These are phyloP conservation scores for Solanum ahanhuiri DNA, from an alignment of 257 asterid species.

Conservation along the genomic window DNA sequence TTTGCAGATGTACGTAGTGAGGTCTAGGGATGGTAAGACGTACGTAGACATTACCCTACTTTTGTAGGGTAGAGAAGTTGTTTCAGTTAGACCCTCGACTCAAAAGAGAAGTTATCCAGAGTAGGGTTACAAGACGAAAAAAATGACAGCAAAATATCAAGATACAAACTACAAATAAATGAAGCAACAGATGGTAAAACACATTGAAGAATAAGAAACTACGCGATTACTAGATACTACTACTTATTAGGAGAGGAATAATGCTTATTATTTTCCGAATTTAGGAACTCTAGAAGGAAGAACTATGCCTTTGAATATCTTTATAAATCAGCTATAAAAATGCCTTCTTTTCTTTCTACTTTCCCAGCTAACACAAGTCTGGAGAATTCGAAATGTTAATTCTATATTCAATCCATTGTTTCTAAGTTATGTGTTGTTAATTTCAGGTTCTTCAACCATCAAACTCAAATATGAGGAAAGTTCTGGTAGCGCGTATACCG, in stretches of 20 bases:
- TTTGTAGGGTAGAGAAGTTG: neutral
- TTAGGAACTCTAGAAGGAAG: neutral
- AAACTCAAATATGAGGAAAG: slow-evolving; percentile 41
- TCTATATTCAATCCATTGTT: neutral
- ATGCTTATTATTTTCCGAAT: neutral
- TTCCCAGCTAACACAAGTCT: neutral
- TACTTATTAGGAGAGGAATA: neutral
- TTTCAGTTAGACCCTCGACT: neutral
- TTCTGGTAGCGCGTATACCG: slow-evolving; percentile 35
- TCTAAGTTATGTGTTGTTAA: neutral
- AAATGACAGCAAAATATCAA: neutral
- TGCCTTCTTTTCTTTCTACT: neutral
- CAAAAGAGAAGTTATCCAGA: neutral
- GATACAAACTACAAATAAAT: neutral
- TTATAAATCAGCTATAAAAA: neutral
- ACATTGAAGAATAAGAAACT: neutral
- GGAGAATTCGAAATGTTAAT: neutral
- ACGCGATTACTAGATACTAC: neutral
- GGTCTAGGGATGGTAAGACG: neutral
- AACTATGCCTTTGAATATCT: neutral
- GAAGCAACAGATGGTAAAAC: neutral
- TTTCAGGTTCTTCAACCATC: slow-evolving; percentile 70
- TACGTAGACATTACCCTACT: neutral
- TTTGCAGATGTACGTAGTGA: neutral
- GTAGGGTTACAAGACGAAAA: neutral